phyloP scores from a whole-genome alignment of 1,284 basidiomycete species.

The Irpex lacteus region DNA sequence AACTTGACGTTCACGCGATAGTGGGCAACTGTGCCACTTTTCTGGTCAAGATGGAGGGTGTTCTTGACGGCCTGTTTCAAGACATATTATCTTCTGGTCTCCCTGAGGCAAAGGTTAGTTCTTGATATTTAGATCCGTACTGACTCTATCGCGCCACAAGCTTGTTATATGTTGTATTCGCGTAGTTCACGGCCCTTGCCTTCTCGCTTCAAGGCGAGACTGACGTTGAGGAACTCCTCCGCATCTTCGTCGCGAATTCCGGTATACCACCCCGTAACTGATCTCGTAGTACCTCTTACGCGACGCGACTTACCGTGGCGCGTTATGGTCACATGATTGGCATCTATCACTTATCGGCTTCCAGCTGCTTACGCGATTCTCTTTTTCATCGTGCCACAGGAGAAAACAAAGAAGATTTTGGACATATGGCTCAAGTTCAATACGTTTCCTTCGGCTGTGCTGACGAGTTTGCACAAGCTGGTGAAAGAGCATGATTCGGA shows the following conservation, averaged over 20 bases:
- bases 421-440: conserved; percentile 91
- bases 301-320: conserved; percentile 11
- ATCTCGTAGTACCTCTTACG: background rate
- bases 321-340: conserved; percentile 18
- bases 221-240: background rate
- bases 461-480: conserved; percentile 65
- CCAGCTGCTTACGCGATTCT: background rate
- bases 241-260: conserved; percentile 1
- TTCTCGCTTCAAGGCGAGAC: conserved; percentile 3
- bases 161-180: conserved; percentile 17
- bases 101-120: conserved; percentile 81
- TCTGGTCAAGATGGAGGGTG: conserved; percentile 80
- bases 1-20: conserved; percentile 49
- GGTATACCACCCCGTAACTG: background rate
- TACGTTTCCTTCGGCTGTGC: conserved; percentile 76
- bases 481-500: conserved; percentile 43
- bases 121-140: background rate
- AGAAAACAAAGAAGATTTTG: conserved; percentile 91
- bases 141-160: conserved; percentile 5
- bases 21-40: conserved; percentile 80
- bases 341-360: conserved; percentile 1
- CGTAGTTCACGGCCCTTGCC: conserved; percentile 12
- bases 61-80: conserved; percentile 80
- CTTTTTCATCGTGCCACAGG: conserved; percentile 46
- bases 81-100: conserved; percentile 69